Base-by-base conservation (phyloP, 2,329 filamentous ascomycete genomes). In the Zymoseptoria pseudotritici region DNA sequence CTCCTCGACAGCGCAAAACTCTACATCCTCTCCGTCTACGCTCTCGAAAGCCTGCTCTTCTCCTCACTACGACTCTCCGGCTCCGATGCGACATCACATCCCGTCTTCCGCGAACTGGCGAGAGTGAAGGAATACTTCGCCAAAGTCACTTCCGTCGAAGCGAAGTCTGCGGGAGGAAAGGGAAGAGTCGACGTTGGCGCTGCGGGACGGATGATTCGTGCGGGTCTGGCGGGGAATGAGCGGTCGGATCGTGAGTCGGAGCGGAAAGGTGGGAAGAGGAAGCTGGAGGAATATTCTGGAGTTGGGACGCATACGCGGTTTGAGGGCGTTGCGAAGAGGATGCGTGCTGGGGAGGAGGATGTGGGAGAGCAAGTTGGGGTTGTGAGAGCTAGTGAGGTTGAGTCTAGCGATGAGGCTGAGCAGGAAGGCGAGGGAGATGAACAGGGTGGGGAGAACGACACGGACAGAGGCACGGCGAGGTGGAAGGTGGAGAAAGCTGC, bases 1-100 rank as follows among this genome's bases (percentile, higher is more conserved):
- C 81, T 97, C n/a, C 82, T 99, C 62, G 93, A 97, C 79, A 92
- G 91, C 77, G 91, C 94, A 7, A 97, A 97, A 77, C 85, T 97
- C 61, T 91, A 95, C 72, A 87, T 94, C n/a, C 80, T 96, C 20
- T 82, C 87, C 56, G 88, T 91, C 19, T 99, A 97, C 74, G 84
- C 92, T 0, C 87, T 99, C 64, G 93, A 97, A 71, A 95, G 92
- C 0, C 79, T 96, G 9, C 78, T 99, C 7, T 97, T 96, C 75
- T 90, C 88, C 56, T 87, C 89, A 63, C 80, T 99, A 21, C 86
- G 87, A 63, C 82, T 97, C 8, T 86, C 91, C 66, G 91, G 89
- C 59, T 82, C 87, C 29, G 84, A 96, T 70, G 87, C 89, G n/a
- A 91, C 89, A 73, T 82, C 88, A 56, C 93, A 97, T 72, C 83